A percentile compares a stretch with the other conserved stretches of the same genome.
These are phyloP conservation scores for Apiospora sp. DNA, from an alignment of 2,329 filamentous ascomycete genomes.

Conservation along the genomic window DNA sequence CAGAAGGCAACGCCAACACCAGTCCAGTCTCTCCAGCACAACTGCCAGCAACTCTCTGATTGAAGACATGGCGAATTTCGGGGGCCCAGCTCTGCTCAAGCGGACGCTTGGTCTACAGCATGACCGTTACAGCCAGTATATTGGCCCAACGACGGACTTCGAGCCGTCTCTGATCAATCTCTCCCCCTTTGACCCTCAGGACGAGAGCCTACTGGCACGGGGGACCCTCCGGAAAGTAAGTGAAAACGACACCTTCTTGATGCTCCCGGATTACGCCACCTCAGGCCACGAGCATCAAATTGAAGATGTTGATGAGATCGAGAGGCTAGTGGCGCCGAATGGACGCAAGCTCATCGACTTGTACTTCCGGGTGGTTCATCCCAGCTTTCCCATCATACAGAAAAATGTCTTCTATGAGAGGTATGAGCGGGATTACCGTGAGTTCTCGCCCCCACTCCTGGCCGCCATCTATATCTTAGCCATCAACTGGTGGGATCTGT, in stretches of 20 bases:
- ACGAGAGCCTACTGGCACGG: constrained; percentile 77
- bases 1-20: constrained; percentile 60
- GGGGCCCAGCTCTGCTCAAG: constrained; percentile 70
- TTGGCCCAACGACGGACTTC: constrained; percentile 83
- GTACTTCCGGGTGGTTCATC: constrained; percentile 84
- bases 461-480: constrained; percentile 86
- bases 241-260: constrained; percentile 79
- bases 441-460: constrained; percentile 79
- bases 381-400: constrained; percentile 82
- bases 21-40: constrained; percentile 68
- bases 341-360: constrained; percentile 80
- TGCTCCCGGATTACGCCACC: constrained; percentile 78
- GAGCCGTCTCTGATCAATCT: constrained; percentile 85
- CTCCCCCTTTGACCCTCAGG: constrained; percentile 80
- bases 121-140: constrained; percentile 83
- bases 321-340: constrained; percentile 77
- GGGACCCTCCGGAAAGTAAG: constrained; percentile 78
- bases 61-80: constrained; percentile 76
- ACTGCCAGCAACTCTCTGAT: constrained; percentile 69
- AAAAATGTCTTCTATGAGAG: constrained; percentile 82
- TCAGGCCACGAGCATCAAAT: constrained; percentile 74
- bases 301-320: constrained; percentile 75
- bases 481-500: constrained; percentile 87
- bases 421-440: constrained; percentile 74
- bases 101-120: constrained; percentile 78